Evolutionary conservation across 306 rosid species (phyloP).

Genomic region (Fragaria nilgerrensis): DNA sequence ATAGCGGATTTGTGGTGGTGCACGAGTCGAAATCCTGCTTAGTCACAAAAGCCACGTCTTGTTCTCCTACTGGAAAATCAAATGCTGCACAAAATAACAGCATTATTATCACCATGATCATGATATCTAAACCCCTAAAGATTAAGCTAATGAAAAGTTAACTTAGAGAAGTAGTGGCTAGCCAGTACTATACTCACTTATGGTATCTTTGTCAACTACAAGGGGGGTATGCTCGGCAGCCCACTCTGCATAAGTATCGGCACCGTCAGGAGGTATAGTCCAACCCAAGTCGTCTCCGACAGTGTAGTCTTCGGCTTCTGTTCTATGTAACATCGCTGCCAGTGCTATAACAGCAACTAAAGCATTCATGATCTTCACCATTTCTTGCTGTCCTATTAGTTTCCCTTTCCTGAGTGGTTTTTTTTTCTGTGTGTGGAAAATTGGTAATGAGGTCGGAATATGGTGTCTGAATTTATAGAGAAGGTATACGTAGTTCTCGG

Average conservation of each 20-base stretch:
- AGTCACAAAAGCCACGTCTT: background rate
- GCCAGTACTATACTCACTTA: slow-evolving; percentile 17
- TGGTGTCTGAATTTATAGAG: background rate
- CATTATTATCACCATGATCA: too few species aligned
- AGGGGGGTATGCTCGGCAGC: slow-evolving; percentile 10
- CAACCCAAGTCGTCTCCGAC: slow-evolving; percentile 44
- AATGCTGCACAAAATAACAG: too few species aligned
- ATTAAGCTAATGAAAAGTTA: too few species aligned
- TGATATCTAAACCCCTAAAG: too few species aligned
- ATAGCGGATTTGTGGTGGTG: background rate
- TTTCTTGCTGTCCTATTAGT: too few species aligned
- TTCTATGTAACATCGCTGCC: background rate
- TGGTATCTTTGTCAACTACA: slow-evolving; percentile 20
- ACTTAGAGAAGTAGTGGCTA: too few species aligned
- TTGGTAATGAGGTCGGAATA: background rate
- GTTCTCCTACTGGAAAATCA: background rate
- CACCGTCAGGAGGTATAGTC: slow-evolving; percentile 29
- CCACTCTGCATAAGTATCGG: slow-evolving; percentile 43
- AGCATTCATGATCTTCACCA: too few species aligned
- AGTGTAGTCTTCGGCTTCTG: slow-evolving; percentile 27
- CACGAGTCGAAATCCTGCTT: background rate
- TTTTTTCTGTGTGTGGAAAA: too few species aligned
- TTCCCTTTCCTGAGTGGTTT: too few species aligned
- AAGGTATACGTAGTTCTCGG: background rate
- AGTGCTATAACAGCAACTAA: background rate